Base-by-base conservation (phyloP, 1,139 yeast species). In the Arxiozyma telluris region DNA sequence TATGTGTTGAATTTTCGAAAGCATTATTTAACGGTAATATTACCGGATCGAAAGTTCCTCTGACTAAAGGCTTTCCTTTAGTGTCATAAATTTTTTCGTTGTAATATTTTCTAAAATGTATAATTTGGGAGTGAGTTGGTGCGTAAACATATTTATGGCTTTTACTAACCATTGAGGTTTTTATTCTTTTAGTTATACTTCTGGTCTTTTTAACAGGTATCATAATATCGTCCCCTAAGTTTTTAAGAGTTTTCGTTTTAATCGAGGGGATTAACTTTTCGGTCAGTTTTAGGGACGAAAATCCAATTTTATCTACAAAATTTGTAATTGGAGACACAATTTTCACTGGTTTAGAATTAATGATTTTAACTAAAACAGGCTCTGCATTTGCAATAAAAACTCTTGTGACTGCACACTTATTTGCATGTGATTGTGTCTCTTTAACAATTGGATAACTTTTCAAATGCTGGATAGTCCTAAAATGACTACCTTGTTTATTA, bases 31-130 rank as follows among this genome's bases (percentile, higher is more conserved):
- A 53, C 21, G 91, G 90, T 49, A 71, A 75, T 48, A 85, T 72
- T 20, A 84, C 47, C 4, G 89, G 87, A 64, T 87, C 91, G 38
- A 82, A 68, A 47, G 79, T 77, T 21, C 84, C 74, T 59, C 86
- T 74, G 47, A 86, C 63, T 49, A 82, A 67, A 44, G 86, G 84
- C 61, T 80, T 81, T 20, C 87, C 88, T 45, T 81, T 73, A 12
- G 79, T 74, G 64, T 82, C 82, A 63, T 78, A 78, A 42, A 77
- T 57, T 46, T 71, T 67, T 21, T 72, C 67, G 47, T 77, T 68
- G 58, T 78, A 73, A 46, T 68, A 69, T 43, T 69, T 71, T 59
- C 81, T 75, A 50, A 75, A 66, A 44, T 73, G 76, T 51, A 67
- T 64, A 18, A 76, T 67, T 34, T 69, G 64, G 49, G 67, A 67